Base-by-base conservation (phyloP, 169 alveolate species). In the Cryptosporidium parvum region DNA sequence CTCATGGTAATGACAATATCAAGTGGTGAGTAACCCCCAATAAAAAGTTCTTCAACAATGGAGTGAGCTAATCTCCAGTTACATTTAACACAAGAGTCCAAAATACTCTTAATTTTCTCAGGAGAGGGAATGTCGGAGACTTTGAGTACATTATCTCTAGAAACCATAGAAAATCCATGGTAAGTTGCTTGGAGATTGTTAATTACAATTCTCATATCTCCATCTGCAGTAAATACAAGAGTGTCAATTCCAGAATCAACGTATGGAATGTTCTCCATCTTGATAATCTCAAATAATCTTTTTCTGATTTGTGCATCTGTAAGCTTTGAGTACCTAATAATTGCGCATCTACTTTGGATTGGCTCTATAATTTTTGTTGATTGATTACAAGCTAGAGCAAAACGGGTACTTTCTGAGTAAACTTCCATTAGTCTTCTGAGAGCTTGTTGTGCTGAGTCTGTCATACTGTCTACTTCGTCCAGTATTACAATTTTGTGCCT, bases 391-490 rank as follows among this genome's bases (percentile, higher is more conserved):
- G 99, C 99, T 91, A 99, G 91, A 37, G 99, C 99, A 89, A 99
- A 99, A 59, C 99, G 92, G 0, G 99, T 99, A 4, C 99, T 97
- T 84, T 93, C 96, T 29, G 99, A 95, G 94, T 96, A 97, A 59
- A 97, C 98, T 94, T 98, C 99, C 98, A 99, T 99, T 44, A 97
- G 95, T 92, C 99, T 96, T 86, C 99, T 94, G 91, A 99, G 93
- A 21, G 99, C 99, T 94, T 98, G 99, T 89, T 99, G 99, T 6
- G 99, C 99, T 0, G 99, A 97, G 84, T 98, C 99, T 23, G 99
- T 99, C 99, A 99, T 97, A 52, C 99, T 95, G 91, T 99, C 99
- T 26, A 98, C 99, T 93, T 99, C 99, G 93, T 99, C 99, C 75
- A 99, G 95, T 45, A 99, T 98, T 51, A 99, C 97, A 45, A 99